These are phyloP conservation scores for Pseudocercospora cruenta DNA, from an alignment of 2,329 filamentous ascomycete genomes.

Conservation along the genomic window DNA sequence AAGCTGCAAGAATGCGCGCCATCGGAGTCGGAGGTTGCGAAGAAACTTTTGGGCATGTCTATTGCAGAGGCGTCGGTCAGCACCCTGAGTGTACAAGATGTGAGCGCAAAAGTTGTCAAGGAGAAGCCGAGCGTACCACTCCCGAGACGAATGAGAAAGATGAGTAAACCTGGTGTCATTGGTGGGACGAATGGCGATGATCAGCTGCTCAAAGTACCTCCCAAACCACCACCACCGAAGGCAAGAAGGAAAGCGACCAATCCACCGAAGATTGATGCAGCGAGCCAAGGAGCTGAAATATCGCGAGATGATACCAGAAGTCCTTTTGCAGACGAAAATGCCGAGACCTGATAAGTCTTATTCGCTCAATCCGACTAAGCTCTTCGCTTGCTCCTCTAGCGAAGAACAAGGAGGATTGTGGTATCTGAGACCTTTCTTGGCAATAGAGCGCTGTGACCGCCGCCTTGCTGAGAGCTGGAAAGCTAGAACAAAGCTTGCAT, in stretches of 20 bases:
- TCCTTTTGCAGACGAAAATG: slow-evolving; percentile 31
- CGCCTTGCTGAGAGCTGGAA: not conserved
- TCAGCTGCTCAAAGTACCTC: slow-evolving; percentile 17
- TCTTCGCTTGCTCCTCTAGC: not conserved
- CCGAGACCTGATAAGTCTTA: slow-evolving; percentile 18
- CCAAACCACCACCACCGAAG: slow-evolving; percentile 16
- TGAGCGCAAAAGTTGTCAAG: slow-evolving; percentile 68
- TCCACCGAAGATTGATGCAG: slow-evolving; percentile 2
- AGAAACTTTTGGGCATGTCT: slow-evolving; percentile 71
- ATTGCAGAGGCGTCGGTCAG: slow-evolving; percentile 71
- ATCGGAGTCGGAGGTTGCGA: slow-evolving; percentile 40
- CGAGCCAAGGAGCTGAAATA: slow-evolving; percentile 11
- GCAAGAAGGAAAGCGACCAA: slow-evolving; percentile 14
- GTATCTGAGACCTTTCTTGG: not conserved
- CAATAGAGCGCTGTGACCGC: not conserved
- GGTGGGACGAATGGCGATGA: slow-evolving; percentile 16
- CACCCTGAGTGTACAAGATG: slow-evolving; percentile 67
- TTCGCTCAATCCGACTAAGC: not conserved
- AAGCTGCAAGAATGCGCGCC: slow-evolving; percentile 28
- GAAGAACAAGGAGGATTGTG: not conserved
- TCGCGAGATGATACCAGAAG: slow-evolving; percentile 23
- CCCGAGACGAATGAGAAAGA: slow-evolving; percentile 63
- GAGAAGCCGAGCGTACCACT: slow-evolving; percentile 84
- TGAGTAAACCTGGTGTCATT: slow-evolving; percentile 19
- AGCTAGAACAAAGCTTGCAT: slow-evolving; percentile 10